Conservation (phyloP, 106 monocot species). For the Alisma plantagoaquatica region DNA sequence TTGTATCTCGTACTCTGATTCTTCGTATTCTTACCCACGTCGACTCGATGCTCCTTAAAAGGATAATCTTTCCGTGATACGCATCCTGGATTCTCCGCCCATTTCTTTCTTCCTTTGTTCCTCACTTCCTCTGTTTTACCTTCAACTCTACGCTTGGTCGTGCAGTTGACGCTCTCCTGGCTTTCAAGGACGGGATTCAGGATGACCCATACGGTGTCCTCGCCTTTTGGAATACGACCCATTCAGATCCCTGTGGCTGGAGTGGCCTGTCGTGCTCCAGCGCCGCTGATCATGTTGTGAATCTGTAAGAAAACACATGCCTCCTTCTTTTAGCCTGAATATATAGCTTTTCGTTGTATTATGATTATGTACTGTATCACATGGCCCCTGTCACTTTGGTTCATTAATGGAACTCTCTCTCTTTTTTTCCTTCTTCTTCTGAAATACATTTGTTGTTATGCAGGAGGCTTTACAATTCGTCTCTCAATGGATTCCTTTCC, state of each 20-base stretch:
- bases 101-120: not conserved
- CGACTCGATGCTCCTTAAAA: no score
- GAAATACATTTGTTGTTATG: conserved; percentile 1
- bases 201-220: conserved; percentile 60
- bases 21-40: no score
- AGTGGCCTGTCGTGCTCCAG: conserved; percentile 56
- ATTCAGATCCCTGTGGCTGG: conserved; percentile 67
- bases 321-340: not conserved
- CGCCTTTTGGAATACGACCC: conserved; percentile 41
- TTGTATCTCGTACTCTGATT: no score
- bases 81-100: no score
- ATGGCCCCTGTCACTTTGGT: no score
- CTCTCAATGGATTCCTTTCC: conserved; percentile 68
- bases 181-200: conserved; percentile 65
- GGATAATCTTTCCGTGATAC: no score
- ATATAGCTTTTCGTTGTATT: not conserved
- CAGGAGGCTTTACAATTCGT: conserved; percentile 85
- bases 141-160: not conserved
- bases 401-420: no score
- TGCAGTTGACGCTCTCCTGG: conserved; percentile 48
- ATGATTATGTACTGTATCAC: not conserved
- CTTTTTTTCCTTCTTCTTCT: no score
- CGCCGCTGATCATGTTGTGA: conserved; percentile 17
- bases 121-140: not conserved
- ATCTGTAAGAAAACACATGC: conserved; percentile 8